Base-by-base conservation (phyloP, 2,329 filamentous ascomycete species). In the Ascocoryne sarcoides region DNA sequence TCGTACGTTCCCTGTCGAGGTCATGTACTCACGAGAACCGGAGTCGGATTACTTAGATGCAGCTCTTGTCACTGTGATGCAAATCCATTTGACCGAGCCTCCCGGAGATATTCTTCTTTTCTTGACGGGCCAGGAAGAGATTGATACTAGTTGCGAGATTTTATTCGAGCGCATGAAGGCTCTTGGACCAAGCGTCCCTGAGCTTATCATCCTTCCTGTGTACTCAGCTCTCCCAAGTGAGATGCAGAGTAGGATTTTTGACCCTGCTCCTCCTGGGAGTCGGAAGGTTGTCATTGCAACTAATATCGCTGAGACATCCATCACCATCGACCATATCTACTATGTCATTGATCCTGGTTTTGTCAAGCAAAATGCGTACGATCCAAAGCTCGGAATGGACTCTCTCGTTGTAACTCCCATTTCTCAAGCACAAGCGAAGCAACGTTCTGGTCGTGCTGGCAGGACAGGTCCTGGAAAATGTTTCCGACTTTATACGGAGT, bases 291-390 rank as follows among this genome's bases (percentile, higher is more conserved):
- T 98, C 44, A 94, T 98, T 58, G 92, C 92, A 2, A 98, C 92
- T 26, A 98, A 98, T 54, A 98, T 98, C 56, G 92, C 92, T 1
- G 92, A 98, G 60, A 98, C 92, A 0, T 95, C 87, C 40, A 92
- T 98, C 57, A 98, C 92, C 0, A 96, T 98, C 49, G 92, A 98
- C 59, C 84, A 90, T 36, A 95, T 98, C 50, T 95, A 90, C 66
- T 96, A 94, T 58, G 93, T 98, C 14, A 81, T 98, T 12, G 92
- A 98, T 55, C 89, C 92, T 2, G 92, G 92, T 2, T 98, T 96
- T 52, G 90, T 95, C 46, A 98, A 98, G 67, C 89, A 96, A 59
- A 95, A 92, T 52, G 89, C 86, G 1, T 98, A 95, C 59, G 90
- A 98, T 57, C 85, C 90, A 0, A 96, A 96, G 63, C 75, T 96